These are phyloP conservation scores for Mycena epipterygia DNA, from an alignment of 768 basidiomycete genomes.

Conservation along the genomic window DNA sequence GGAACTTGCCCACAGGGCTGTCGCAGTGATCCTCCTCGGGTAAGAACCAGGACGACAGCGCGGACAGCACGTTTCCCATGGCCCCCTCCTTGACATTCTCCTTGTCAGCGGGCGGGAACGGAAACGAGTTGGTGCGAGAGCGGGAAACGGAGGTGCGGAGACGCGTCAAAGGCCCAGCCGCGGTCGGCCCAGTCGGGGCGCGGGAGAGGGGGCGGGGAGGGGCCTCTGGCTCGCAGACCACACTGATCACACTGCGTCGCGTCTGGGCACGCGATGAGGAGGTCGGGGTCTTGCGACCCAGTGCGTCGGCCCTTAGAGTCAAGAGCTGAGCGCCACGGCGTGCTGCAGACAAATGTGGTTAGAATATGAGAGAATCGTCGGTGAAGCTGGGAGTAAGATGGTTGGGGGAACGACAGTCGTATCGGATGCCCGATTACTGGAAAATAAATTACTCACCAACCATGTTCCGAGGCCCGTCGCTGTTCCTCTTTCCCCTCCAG, in stretches of 20 bases:
- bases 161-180: too few relatives aligned
- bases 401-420: too few relatives aligned
- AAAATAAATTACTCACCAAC: conserved; percentile 12
- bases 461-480: not conserved
- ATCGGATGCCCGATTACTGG: too few relatives aligned
- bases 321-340: not conserved
- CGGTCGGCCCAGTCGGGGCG: not conserved
- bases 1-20: conserved; percentile 11
- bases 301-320: not conserved
- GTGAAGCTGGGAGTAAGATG: too few relatives aligned
- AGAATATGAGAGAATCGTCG: too few relatives aligned
- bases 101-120: too few relatives aligned
- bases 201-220: not conserved
- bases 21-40: not conserved
- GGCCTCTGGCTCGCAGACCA: not conserved
- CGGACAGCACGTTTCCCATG: not conserved
- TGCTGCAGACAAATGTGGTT: too few relatives aligned
- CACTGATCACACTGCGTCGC: not conserved
- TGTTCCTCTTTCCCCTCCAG: conserved; percentile 1
- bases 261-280: not conserved
- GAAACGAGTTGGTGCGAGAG: too few relatives aligned
- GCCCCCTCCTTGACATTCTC: not conserved
- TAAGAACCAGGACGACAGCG: not conserved
- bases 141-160: too few relatives aligned
- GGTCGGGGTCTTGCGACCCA: not conserved